Percentiles rank a stretch among this genome's conserved stretches.
These are phyloP conservation scores for Cystobasidiaceae sp. DNA, from an alignment of 1,284 basidiomycete species.

Conservation along the genomic window DNA sequence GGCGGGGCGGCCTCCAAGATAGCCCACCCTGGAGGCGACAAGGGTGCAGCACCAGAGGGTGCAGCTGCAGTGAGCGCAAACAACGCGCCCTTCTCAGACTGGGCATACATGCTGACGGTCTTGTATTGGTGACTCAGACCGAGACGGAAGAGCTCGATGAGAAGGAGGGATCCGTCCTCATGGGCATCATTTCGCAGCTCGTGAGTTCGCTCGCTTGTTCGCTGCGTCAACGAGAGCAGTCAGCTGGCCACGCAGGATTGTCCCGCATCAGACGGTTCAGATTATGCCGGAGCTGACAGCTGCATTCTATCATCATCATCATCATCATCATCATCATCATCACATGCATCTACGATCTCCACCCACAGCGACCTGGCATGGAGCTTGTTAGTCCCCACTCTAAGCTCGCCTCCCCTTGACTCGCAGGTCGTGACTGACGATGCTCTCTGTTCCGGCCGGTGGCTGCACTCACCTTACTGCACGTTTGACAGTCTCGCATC, in stretches of 20 bases:
- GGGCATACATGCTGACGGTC: no score
- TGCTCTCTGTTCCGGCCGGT: no score
- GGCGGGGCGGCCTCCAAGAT: conserved; percentile 4
- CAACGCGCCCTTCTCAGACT: no score
- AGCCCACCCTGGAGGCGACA: conserved; percentile 4
- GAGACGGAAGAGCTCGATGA: conserved; percentile 47
- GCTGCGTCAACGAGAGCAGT: neutral
- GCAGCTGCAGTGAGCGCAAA: neutral
- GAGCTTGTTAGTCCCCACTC: conserved; percentile 44
- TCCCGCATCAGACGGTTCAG: no score
- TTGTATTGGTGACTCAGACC: neutral
- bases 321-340: no score
- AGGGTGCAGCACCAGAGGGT: conserved; percentile 8
- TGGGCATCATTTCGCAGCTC: conserved; percentile 70
- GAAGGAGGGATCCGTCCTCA: conserved; percentile 48
- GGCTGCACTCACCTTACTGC: no score
- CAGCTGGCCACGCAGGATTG: neutral
- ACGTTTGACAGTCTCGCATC: conserved; percentile 39
- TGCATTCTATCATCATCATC: no score
- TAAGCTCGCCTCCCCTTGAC: conserved; percentile 58
- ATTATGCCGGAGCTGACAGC: neutral
- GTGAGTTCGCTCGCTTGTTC: conserved; percentile 78
- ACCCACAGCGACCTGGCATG: conserved; percentile 46
- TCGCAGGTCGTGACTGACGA: neutral
- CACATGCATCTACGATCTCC: no score